phyloP scores from a whole-genome alignment of 495 filamentous ascomycete species.

The Copromyces sp. region DNA sequence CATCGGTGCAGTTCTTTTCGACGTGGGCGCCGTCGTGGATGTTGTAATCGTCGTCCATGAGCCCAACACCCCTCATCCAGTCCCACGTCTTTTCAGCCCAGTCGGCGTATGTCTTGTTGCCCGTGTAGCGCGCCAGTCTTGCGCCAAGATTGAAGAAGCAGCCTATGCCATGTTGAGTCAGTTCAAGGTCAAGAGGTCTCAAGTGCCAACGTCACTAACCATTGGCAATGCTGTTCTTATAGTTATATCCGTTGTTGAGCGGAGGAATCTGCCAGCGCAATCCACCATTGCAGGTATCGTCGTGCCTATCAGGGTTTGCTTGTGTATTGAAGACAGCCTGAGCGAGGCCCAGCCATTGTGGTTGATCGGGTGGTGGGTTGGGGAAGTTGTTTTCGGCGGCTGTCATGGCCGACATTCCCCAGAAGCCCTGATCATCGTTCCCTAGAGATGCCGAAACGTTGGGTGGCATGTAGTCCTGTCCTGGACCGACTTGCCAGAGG shows the following conservation, averaged over 20 bases:
- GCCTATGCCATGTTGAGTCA: slow-evolving; percentile 47
- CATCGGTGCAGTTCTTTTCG: slow-evolving; percentile 49
- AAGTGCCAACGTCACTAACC: background rate
- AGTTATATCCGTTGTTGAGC: slow-evolving; percentile 69
- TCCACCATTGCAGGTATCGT: slow-evolving; percentile 56
- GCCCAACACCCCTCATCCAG: slow-evolving; percentile 54
- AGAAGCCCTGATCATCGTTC: slow-evolving; percentile 77
- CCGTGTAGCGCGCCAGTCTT: slow-evolving; percentile 65
- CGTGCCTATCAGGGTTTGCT: slow-evolving; percentile 46
- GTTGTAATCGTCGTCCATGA: slow-evolving; percentile 53
- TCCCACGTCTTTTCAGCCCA: slow-evolving; percentile 65
- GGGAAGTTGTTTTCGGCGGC: slow-evolving; percentile 65
- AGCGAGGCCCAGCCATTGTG: slow-evolving; percentile 63
- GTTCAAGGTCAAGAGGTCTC: background rate
- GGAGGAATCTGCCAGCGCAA: slow-evolving; percentile 77
- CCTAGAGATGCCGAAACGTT: slow-evolving; percentile 71
- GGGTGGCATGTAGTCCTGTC: slow-evolving; percentile 54
- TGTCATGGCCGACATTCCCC: slow-evolving; percentile 64
- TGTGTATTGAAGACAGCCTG: slow-evolving; percentile 73
- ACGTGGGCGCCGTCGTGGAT: slow-evolving; percentile 70
- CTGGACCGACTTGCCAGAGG: slow-evolving; percentile 55
- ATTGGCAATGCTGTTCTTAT: slow-evolving; percentile 61
- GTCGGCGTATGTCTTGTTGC: slow-evolving; percentile 66
- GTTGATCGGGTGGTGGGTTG: slow-evolving; percentile 44
- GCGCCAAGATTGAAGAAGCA: slow-evolving; percentile 80